Percentiles rank a stretch among this genome's conserved stretches.
Conservation (phyloP, 805 yeast species). For the Kodamaea kaohsiungensis region DNA sequence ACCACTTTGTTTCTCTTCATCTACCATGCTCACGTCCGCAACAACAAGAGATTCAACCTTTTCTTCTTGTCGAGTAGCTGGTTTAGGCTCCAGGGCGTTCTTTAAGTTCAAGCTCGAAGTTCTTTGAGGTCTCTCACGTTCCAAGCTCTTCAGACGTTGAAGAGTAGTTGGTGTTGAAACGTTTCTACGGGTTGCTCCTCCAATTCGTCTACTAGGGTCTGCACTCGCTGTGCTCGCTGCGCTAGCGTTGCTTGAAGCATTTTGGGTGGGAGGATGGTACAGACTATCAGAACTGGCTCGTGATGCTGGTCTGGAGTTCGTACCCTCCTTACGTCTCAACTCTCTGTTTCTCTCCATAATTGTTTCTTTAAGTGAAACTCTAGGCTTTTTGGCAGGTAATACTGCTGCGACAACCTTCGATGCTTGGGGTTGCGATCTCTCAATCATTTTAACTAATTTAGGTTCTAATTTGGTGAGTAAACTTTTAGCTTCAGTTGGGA, state of each 20-base stretch:
- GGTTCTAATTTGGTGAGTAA: conserved; percentile 24
- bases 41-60: background rate
- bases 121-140: background rate
- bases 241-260: background rate
- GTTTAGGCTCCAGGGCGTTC: background rate
- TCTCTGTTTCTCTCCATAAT: conserved; percentile 46
- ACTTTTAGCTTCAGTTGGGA: conserved; percentile 52
- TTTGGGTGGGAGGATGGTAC: background rate
- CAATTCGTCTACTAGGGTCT: conserved; percentile 1
- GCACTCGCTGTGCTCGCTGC: background rate
- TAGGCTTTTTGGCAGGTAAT: conserved; percentile 20
- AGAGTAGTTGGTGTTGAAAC: background rate
- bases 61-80: background rate
- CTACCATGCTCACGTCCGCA: background rate
- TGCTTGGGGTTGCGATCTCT: conserved; percentile 14
- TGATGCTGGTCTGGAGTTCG: conserved; percentile 24
- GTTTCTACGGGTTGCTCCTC: conserved; percentile 9
- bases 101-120: background rate
- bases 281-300: conserved; percentile 13
- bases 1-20: background rate
- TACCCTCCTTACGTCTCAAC: conserved; percentile 23
- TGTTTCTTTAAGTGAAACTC: conserved; percentile 51
- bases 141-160: background rate
- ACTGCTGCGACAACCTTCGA: conserved; percentile 1
- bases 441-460: conserved; percentile 14